Base-by-base conservation (phyloP, 805 yeast genomes). In the Alloascoidea hylecoeti region DNA sequence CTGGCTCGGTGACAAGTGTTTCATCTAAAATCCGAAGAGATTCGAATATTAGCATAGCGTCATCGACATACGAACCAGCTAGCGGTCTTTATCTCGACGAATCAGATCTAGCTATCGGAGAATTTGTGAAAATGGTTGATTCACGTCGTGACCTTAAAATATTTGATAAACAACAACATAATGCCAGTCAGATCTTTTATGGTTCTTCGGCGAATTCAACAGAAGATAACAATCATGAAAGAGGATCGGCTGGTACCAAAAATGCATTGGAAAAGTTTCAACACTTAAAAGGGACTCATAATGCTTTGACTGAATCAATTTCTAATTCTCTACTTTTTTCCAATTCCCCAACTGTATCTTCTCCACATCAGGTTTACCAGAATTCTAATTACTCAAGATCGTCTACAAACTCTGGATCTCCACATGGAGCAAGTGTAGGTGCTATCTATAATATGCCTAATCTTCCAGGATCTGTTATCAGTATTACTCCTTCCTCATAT, bases 81-180 rank as follows among this genome's bases (percentile, higher is more conserved):
- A 51, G 60, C 38, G 74, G 74, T 2, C 44, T 68, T 6, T 66
- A 65, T 45, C 51, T 63, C 34, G 76, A 70, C 40, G 76, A 49
- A 19, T 42, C 49, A 14, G n/a, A n/a, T n/a, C n/a, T n/a, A n/a
- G 61, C 53, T 16, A 62, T 82, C 15, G 66, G 78, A 41, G 82
- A 78, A 37, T 82, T 82, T 60, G 79, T 82, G 35, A 64, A 70
- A 44, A 61, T 79, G 66, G 70, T 82, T 34, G 92, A 82, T 44
- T 70, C 73, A 35, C 75, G 72, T 46, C 61, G 66, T 5, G 81
- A 73, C 34, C 54, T 75, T 16, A 61, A 69, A 33, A 48, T 63
- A 39, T 47, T 47, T 16, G 35, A 33, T 18, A 32, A 33, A 35
- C 17, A 37, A n/a, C 16, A 39, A 14, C 5, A 33, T 23, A 42